Evolutionary conservation across 495 filamentous ascomycete species (phyloP).

Genomic region (Bathelium albidoporum): DNA sequence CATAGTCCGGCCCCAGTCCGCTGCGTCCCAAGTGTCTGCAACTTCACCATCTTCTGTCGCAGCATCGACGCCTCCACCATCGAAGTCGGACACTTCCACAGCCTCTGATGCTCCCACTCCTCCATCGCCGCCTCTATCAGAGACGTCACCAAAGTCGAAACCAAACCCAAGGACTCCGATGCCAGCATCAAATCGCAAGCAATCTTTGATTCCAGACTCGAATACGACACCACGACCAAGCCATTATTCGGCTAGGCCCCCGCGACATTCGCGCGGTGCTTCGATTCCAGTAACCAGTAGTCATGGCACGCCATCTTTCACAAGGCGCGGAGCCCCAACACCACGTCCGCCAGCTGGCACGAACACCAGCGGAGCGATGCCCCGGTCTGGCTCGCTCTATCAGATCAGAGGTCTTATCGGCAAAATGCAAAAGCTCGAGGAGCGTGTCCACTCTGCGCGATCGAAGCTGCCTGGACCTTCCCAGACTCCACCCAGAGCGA

Average conservation of each 20-base stretch:
- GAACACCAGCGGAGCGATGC: slow-evolving; percentile 38
- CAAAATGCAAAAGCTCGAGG: slow-evolving; percentile 93
- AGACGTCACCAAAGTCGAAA: slow-evolving; percentile 24
- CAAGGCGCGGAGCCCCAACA: slow-evolving; percentile 27
- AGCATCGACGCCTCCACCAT: slow-evolving; percentile 46
- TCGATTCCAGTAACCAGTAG: slow-evolving; percentile 41
- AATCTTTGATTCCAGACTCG: slow-evolving; percentile 28
- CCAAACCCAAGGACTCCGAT: slow-evolving; percentile 31
- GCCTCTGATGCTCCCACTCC: slow-evolving; percentile 39
- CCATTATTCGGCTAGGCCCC: slow-evolving; percentile 17
- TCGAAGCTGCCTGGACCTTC: slow-evolving; percentile 80
- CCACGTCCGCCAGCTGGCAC: slow-evolving; percentile 35
- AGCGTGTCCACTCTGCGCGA: slow-evolving; percentile 82
- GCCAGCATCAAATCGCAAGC: slow-evolving; percentile 28
- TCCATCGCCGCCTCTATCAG: slow-evolving; percentile 49
- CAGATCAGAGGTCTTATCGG: slow-evolving; percentile 89
- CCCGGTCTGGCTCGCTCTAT: slow-evolving; percentile 75
- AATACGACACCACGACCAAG: slow-evolving; percentile 41
- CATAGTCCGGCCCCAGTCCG: slow-evolving; percentile 30
- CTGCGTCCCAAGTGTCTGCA: slow-evolving; percentile 35
- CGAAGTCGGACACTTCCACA: slow-evolving; percentile 61
- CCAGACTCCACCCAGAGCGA: slow-evolving; percentile 68
- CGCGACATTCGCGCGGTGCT: slow-evolving; percentile 42
- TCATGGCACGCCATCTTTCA: slow-evolving; percentile 30
- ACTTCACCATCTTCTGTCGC: slow-evolving; percentile 32